Evolutionary conservation across 805 yeast genomes (phyloP).

Genomic region (Spathaspora boniae): DNA sequence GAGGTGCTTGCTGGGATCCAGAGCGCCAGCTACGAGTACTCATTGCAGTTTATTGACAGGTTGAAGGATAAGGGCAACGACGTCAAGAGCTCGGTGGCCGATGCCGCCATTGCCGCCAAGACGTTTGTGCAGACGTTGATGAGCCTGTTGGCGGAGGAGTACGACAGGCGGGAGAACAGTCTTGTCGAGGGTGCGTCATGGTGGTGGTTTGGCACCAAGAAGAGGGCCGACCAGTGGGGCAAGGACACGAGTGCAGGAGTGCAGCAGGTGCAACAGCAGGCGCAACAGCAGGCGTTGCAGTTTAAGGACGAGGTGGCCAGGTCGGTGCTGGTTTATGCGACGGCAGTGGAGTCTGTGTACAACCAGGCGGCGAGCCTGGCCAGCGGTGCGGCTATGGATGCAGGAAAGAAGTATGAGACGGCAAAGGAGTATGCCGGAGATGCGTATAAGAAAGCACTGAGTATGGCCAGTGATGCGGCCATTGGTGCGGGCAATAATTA

Average conservation of each 20-base stretch:
- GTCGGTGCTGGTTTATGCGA: slow-evolving; percentile 2
- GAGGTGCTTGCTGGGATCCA: slow-evolving; percentile 16
- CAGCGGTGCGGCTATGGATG: slow-evolving; percentile 7
- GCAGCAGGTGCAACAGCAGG: slow-evolving; percentile 1
- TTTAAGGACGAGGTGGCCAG: background rate
- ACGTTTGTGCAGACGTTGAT: slow-evolving; percentile 11
- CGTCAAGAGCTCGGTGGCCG: slow-evolving; percentile 10
- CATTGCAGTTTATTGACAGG: slow-evolving; percentile 11
- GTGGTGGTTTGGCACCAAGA: slow-evolving; percentile 6
- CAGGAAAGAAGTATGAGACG: slow-evolving; percentile 7
- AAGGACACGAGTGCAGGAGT: slow-evolving; percentile 1
- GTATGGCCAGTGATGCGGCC: slow-evolving; percentile 1
- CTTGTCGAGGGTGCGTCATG: slow-evolving; percentile 5
- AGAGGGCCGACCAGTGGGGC: background rate
- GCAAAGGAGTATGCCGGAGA: slow-evolving; percentile 8
- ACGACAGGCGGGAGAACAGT: slow-evolving; percentile 4
- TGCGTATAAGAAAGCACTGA: slow-evolving; percentile 3
- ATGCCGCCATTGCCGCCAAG: slow-evolving; percentile 13
- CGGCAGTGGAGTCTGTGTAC: slow-evolving; percentile 5
- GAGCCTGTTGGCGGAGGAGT: slow-evolving; percentile 8
- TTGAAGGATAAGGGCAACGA: slow-evolving; percentile 8
- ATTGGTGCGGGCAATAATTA: slow-evolving; percentile 2
- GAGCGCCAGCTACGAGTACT: slow-evolving; percentile 17
- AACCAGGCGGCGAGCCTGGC: too few species aligned
- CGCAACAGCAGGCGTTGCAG: too few species aligned